These are phyloP conservation scores for Xylariaceae sp. DNA, from an alignment of 2,329 filamentous ascomycete genomes.

Conservation along the genomic window DNA sequence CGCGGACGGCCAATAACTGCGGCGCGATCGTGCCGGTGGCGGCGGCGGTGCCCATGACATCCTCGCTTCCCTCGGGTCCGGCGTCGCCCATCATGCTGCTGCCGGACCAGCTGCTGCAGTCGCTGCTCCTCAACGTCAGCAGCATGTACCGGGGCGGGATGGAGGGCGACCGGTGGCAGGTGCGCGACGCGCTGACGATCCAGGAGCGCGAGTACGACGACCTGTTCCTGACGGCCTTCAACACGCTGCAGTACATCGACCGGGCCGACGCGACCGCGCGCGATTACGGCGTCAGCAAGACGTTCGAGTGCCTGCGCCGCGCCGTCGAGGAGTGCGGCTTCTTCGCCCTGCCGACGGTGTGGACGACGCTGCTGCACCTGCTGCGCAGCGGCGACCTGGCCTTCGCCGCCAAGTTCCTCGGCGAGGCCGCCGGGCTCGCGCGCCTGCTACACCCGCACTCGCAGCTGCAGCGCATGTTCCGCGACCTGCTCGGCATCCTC, in stretches of 20 bases:
- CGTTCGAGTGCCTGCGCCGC: conserved; percentile 1
- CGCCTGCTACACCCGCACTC: background rate
- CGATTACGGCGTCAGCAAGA: background rate
- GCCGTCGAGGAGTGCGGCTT: conserved; percentile 1
- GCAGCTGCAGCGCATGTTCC: background rate
- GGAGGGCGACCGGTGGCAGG: background rate
- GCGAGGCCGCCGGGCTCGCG: conserved; percentile 1
- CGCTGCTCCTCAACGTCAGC: conserved; percentile 1
- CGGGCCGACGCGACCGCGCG: background rate
- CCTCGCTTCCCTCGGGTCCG: too few relatives aligned
- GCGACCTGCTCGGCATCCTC: background rate
- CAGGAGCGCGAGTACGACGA: conserved; percentile 3
- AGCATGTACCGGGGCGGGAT: conserved; percentile 1
- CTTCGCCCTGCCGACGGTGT: conserved; percentile 2
- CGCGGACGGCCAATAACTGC: background rate
- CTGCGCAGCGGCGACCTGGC: background rate
- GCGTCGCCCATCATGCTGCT: background rate
- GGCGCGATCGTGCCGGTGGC: background rate
- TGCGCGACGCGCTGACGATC: conserved; percentile 1
- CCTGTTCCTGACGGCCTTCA: conserved; percentile 1
- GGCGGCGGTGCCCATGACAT: background rate
- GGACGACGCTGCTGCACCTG: background rate
- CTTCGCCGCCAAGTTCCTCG: background rate
- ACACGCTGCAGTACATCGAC: background rate
- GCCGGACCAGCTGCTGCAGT: conserved; percentile 1